Conservation (phyloP, 495 filamentous ascomycete genomes). For the Neurospora sp. region DNA sequence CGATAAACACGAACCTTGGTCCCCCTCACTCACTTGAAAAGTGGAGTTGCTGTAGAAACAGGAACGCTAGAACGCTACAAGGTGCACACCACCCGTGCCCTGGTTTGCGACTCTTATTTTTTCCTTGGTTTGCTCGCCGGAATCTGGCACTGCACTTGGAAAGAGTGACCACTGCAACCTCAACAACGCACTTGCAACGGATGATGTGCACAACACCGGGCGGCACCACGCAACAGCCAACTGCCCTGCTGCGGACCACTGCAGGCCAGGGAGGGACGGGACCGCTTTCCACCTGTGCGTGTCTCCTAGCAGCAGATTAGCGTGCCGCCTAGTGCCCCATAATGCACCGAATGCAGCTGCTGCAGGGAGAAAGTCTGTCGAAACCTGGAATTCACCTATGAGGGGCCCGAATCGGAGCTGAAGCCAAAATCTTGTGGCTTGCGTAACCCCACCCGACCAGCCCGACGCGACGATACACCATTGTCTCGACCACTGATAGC, state of each 20-base stretch:
- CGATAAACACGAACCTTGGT: not conserved
- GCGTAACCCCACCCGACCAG: not conserved
- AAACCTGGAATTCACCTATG: not conserved
- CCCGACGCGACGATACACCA: not conserved
- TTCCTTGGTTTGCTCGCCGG: not conserved
- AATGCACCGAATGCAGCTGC: not conserved
- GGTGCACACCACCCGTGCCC: not conserved
- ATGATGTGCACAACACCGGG: not conserved
- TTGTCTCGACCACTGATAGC: not conserved
- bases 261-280: not conserved
- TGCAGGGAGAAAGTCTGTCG: not conserved
- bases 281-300: not conserved
- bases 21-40: not conserved
- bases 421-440: not conserved
- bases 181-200: not conserved
- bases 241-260: not conserved
- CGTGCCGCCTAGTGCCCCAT: not conserved
- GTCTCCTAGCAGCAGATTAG: not conserved
- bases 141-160: not conserved
- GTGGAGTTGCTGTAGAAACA: not conserved
- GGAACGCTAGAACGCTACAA: not conserved
- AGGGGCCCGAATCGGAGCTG: not conserved
- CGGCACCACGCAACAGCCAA: not conserved
- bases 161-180: not conserved
- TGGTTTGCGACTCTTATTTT: not conserved